A percentile compares a stretch with the other conserved stretches of the same genome.
Conservation (phyloP, 139 green algal species). For the Chlorella vulgaris region DNA sequence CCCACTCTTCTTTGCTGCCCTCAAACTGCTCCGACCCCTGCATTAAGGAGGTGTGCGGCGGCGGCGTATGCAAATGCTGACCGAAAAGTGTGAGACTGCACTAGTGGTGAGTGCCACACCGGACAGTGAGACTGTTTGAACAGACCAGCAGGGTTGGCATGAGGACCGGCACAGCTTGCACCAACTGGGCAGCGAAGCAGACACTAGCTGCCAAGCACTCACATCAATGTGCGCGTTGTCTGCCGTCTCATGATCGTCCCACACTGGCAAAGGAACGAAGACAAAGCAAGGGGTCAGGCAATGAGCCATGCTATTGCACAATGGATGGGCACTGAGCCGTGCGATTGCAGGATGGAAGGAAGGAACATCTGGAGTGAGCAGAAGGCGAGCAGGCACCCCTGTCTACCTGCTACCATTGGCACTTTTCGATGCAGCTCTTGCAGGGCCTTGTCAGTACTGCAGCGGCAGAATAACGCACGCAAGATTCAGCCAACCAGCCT, state of each 20-base stretch:
- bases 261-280: not conserved
- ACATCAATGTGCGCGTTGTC: not conserved
- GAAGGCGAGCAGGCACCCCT: no score
- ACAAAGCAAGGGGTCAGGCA: not conserved
- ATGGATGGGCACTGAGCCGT: not conserved
- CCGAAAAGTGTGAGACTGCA: no score
- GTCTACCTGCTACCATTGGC: conserved; percentile 6
- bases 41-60: not conserved
- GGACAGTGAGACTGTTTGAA: not conserved
- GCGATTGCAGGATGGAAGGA: not conserved
- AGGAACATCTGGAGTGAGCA: no score
- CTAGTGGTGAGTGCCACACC: no score
- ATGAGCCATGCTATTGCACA: not conserved
- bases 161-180: no score
- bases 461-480: no score
- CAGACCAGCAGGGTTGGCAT: no score
- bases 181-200: no score
- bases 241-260: conserved; percentile 36
- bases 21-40: not conserved
- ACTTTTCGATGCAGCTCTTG: conserved; percentile 31
- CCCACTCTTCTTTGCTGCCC: not conserved
- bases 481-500: no score
- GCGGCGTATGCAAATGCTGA: no score
- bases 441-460: conserved; percentile 25
- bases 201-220: not conserved